Percentiles rank a stretch among this genome's conserved stretches.
phyloP scores from a whole-genome alignment of 2,329 filamentous ascomycete genomes.

The Chaetomium strumarium region DNA sequence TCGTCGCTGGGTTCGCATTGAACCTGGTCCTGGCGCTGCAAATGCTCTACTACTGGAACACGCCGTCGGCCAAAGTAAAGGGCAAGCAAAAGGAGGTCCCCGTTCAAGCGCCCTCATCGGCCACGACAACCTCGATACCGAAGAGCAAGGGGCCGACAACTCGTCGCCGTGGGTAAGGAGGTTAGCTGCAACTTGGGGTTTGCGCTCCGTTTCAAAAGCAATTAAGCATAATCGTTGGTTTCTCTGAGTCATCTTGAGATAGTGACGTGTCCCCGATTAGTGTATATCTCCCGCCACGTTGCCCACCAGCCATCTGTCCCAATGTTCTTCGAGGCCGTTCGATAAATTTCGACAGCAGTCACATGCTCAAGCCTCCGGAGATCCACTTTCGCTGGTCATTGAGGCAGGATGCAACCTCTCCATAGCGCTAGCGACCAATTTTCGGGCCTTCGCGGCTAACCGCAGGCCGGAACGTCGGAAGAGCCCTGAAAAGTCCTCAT shows the following conservation, averaged over 20 bases:
- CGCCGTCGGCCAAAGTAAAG: slow-evolving; percentile 41
- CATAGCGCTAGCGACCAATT: no score
- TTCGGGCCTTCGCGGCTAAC: no score
- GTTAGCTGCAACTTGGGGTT: not conserved
- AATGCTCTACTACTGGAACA: slow-evolving; percentile 97
- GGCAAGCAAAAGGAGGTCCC: slow-evolving; percentile 35
- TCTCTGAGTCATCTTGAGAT: not conserved
- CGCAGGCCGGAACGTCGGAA: no score
- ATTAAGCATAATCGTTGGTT: not conserved
- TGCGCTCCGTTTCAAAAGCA: not conserved
- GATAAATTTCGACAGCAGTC: not conserved
- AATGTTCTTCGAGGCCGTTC: slow-evolving; percentile 7
- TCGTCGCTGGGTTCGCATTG: slow-evolving; percentile 83
- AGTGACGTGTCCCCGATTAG: not conserved
- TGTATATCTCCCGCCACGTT: not conserved
- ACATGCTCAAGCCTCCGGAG: not conserved
- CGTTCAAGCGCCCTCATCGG: slow-evolving; percentile 22
- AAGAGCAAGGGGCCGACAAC: slow-evolving; percentile 39
- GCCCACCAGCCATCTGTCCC: not conserved
- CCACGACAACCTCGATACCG: slow-evolving; percentile 22
- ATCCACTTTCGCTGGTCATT: not conserved
- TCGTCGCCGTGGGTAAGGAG: slow-evolving; percentile 34
- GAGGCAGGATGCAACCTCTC: not conserved
- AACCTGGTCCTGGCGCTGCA: slow-evolving; percentile 82
- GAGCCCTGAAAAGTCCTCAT: no score